Evolutionary conservation across 768 basidiomycete species (phyloP).

Genomic region (Hygrocybe punicea): DNA sequence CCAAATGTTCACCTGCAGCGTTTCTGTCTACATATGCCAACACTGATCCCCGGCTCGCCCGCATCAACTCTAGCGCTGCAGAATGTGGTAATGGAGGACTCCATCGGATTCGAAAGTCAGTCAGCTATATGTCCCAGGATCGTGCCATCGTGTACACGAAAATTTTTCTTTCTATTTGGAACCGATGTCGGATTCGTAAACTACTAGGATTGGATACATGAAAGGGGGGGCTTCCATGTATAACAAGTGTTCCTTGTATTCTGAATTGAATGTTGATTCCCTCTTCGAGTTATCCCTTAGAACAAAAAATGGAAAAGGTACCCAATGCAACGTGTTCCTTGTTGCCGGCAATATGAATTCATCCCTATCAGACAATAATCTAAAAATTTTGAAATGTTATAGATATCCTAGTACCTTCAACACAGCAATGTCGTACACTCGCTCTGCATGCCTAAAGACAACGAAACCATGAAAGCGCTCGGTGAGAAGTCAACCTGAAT

Average conservation of each 20-base stretch:
- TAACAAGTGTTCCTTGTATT: neutral
- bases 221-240: neutral
- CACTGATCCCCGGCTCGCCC: conserved; percentile 20
- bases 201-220: neutral
- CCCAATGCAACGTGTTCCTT: too few species aligned
- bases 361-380: too few species aligned
- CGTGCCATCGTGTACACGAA: conserved; percentile 26
- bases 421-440: too few species aligned
- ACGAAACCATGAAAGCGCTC: neutral
- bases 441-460: neutral
- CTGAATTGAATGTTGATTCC: too few species aligned
- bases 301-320: neutral
- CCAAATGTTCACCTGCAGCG: conserved; percentile 24
- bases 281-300: neutral
- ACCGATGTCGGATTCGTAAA: conserved; percentile 9
- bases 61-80: conserved; percentile 31
- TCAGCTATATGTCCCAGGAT: conserved; percentile 31
- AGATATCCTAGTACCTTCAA: too few species aligned
- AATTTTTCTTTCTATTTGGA: conserved; percentile 23
- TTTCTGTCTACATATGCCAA: conserved; percentile 25
- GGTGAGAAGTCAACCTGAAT: neutral
- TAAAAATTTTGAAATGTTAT: too few species aligned
- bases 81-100: conserved; percentile 33
- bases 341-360: too few species aligned
- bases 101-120: conserved; percentile 24